A percentile compares a stretch with the other conserved stretches of the same genome.
phyloP scores from a whole-genome alignment of 257 asterid species.

The Misopates orontium region DNA sequence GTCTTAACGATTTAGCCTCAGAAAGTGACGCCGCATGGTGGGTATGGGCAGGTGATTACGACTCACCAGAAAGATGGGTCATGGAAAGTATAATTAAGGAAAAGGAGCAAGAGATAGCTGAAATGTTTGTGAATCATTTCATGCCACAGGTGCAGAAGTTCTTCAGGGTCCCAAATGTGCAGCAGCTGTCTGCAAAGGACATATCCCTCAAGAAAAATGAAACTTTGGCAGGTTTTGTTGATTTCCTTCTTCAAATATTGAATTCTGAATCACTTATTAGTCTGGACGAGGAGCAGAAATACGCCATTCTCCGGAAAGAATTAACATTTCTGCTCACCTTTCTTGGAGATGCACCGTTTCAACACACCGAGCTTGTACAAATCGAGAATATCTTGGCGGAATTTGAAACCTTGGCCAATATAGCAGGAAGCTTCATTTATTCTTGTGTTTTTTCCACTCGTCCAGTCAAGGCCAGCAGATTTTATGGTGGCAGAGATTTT shows the following conservation, averaged over 20 bases:
- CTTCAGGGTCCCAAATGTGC: slow-evolving; percentile 13
- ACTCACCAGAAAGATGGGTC: no score
- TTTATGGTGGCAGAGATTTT: not conserved
- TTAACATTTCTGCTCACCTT: no score
- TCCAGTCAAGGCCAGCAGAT: not conserved
- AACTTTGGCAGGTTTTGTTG: slow-evolving; percentile 20
- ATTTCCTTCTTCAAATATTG: slow-evolving; percentile 9
- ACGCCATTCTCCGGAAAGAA: no score
- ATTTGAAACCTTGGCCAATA: no score
- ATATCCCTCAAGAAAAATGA: not conserved
- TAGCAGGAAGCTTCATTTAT: not conserved
- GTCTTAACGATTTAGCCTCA: not conserved
- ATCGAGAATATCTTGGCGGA: not conserved
- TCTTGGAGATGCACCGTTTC: no score
- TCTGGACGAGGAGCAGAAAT: not conserved
- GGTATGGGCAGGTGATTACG: not conserved
- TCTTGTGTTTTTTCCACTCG: not conserved
- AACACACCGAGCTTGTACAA: not conserved
- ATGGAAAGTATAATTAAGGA: not conserved
- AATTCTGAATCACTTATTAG: not conserved
- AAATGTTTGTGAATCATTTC: slow-evolving; percentile 2
- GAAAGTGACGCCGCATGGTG: not conserved
- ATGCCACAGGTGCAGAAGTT: slow-evolving; percentile 7
- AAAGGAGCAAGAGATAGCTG: not conserved
- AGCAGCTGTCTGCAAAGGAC: not conserved